These are phyloP conservation scores for Aureobasidium sp. DNA, from an alignment of 2,329 filamentous ascomycete genomes.

Conservation along the genomic window DNA sequence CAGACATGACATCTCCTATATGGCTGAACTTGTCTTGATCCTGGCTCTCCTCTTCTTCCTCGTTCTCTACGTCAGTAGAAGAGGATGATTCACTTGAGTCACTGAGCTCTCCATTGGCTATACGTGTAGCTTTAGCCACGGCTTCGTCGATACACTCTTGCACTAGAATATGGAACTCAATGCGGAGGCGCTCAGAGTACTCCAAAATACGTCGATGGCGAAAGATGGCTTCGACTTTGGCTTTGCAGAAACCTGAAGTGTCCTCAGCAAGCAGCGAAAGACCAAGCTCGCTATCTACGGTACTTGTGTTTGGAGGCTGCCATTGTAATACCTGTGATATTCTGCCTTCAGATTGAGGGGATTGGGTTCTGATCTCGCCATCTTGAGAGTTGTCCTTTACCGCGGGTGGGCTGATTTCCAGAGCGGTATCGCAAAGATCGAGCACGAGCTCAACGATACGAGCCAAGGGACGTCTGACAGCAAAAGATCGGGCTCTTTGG, in stretches of 20 bases:
- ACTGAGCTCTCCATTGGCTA: slow-evolving; percentile 75
- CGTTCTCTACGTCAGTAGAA: slow-evolving; percentile 18
- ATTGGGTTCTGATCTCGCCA: slow-evolving; percentile 83
- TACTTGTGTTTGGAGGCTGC: slow-evolving; percentile 89
- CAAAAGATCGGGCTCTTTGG: slow-evolving; percentile 76
- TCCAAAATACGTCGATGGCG: slow-evolving; percentile 89
- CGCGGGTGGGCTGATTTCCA: slow-evolving; percentile 89
- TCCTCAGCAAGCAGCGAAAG: slow-evolving; percentile 81
- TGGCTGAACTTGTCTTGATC: slow-evolving; percentile 26
- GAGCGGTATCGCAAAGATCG: slow-evolving; percentile 88
- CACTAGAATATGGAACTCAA: slow-evolving; percentile 87
- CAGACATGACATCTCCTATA: background rate
- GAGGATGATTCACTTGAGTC: slow-evolving; percentile 50
- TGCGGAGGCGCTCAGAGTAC: slow-evolving; percentile 88
- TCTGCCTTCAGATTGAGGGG: slow-evolving; percentile 88
- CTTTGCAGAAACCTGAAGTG: slow-evolving; percentile 72
- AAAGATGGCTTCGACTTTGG: slow-evolving; percentile 88
- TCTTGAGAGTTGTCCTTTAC: slow-evolving; percentile 70
- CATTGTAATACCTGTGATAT: slow-evolving; percentile 93
- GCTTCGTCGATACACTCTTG: slow-evolving; percentile 94
- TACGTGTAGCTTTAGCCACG: slow-evolving; percentile 77
- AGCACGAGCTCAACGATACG: slow-evolving; percentile 91
- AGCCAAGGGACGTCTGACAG: slow-evolving; percentile 77
- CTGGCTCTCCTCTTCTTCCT: slow-evolving; percentile 38
- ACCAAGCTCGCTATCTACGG: slow-evolving; percentile 86